Base-by-base conservation (phyloP, 1,139 yeast species). In the Geotrichum cucujoidarum region DNA sequence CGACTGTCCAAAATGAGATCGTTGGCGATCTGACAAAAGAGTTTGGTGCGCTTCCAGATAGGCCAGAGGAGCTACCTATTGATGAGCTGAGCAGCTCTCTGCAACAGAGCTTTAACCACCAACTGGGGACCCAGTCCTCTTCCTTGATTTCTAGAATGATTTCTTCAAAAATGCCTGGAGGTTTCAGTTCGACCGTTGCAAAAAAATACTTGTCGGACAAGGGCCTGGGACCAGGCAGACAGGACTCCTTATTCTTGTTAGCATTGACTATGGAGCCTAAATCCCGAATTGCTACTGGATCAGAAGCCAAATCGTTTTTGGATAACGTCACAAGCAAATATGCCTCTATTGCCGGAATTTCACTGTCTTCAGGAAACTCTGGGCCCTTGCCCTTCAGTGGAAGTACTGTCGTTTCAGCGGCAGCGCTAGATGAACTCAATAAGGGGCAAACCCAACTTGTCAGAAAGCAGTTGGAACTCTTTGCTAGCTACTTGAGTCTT, bases 91-190 rank as follows among this genome's bases (percentile, higher is more conserved):
- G 97, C 44, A 97, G 88, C 64, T 83, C 80, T 63, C 87, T 92
- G 79, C 97, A 92, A 71, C 96, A 87, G 58, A 73, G 90, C 18
- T 92, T 88, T 74, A 66, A 71, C 57, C 97, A 97, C 57, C 78
- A 80, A 58, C 78, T 92, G 59, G 98, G 98, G 66, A 92, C 92
- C 70, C 95, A 92, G 62, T 84, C 97, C 2, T 73, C 89, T 41
- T 83, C 96, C 27, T 76, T 92, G 60, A 76, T 92, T 57, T 87
- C 95, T 53, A 83, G 97, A 71, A 77, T 92, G 64, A 83, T 90
- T 75, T 82, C 97, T 16, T 84, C 97, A 32, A 92, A 92, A 74
- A 92, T 92, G 97, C 97, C 98, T 51, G 98, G 98, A 77, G 98
- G 98, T 29, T 92, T 90, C 72, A 84, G 95, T 50, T 83, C 89